These are phyloP conservation scores for Hansenula lynferdii DNA, from an alignment of 1,139 yeast species.

Conservation along the genomic window DNA sequence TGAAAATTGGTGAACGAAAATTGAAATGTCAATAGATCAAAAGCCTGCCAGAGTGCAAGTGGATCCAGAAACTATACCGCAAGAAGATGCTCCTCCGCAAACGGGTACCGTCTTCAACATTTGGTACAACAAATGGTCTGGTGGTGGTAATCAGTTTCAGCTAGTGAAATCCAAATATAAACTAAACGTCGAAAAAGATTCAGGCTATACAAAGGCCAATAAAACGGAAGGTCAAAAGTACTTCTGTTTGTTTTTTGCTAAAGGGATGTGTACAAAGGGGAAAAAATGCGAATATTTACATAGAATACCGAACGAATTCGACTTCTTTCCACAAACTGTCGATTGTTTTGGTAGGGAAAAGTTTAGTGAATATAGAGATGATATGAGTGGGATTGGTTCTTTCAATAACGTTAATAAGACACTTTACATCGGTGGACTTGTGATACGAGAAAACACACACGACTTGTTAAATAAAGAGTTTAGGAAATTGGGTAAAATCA, in stretches of 20 bases:
- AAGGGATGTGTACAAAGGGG: conserved; percentile 84
- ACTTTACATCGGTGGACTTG: conserved; percentile 69
- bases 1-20: too few relatives aligned
- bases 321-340: conserved; percentile 50
- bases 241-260: conserved; percentile 81
- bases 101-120: conserved; percentile 78
- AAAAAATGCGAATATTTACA: conserved; percentile 73
- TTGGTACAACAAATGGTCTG: conserved; percentile 89
- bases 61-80: conserved; percentile 56
- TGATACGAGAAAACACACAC: conserved; percentile 34
- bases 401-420: conserved; percentile 67
- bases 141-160: conserved; percentile 48
- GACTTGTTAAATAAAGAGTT: conserved; percentile 48
- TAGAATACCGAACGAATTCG: conserved; percentile 57
- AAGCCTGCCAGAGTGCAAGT: conserved; percentile 69
- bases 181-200: conserved; percentile 56
- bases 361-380: conserved; percentile 78
- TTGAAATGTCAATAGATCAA: conserved; percentile 12
- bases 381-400: conserved; percentile 95
- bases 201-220: conserved; percentile 75
- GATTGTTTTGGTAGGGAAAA: conserved; percentile 96
- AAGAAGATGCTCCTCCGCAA: conserved; percentile 69
- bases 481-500: conserved; percentile 76
- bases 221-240: conserved; percentile 25
- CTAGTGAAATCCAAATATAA: conserved; percentile 45